A percentile compares a stretch with the other conserved stretches of the same genome.
Conservation (phyloP, 1,139 yeast genomes). For the Candida sp. region DNA sequence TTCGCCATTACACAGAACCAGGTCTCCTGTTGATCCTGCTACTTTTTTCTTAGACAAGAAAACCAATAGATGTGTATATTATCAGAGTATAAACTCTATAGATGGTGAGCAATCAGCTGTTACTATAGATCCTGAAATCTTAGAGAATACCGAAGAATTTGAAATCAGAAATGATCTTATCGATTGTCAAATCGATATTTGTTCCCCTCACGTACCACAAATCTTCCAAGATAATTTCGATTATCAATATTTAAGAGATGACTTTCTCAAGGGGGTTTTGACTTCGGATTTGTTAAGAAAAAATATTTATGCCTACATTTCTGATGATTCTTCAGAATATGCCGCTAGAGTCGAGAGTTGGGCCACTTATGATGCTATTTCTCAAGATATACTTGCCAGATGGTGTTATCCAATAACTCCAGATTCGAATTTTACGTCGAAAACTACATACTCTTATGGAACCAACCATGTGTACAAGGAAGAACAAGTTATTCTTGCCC, state of each 20-base stretch:
- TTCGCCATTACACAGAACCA: conserved; percentile 79
- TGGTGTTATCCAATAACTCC: conserved; percentile 94
- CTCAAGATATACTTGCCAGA: conserved; percentile 88
- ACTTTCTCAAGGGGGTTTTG: conserved; percentile 87
- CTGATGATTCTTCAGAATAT: conserved; percentile 60
- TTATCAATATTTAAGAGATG: conserved; percentile 80
- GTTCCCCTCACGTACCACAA: conserved; percentile 93
- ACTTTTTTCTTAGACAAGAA: conserved; percentile 75
- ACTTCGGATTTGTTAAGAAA: conserved; percentile 89
- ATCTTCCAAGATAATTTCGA: conserved; percentile 96
- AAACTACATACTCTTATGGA: conserved; percentile 74
- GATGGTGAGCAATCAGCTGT: conserved; percentile 54
- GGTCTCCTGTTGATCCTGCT: conserved; percentile 79
- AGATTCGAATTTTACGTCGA: conserved; percentile 71
- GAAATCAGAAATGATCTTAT: conserved; percentile 85
- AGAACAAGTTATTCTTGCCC: conserved; percentile 79
- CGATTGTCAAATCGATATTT: conserved; percentile 94
- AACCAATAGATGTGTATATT: conserved; percentile 75
- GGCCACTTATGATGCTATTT: conserved; percentile 87
- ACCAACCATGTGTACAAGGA: conserved; percentile 86
- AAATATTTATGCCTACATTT: conserved; percentile 82
- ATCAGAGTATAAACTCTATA: conserved; percentile 70
- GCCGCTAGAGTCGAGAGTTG: conserved; percentile 95
- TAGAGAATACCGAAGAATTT: conserved; percentile 70
- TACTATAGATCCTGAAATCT: conserved; percentile 77